A percentile compares a stretch with the other conserved stretches of the same genome.
phyloP scores from a whole-genome alignment of 441 rosid species.

The Geranium incanum region DNA sequence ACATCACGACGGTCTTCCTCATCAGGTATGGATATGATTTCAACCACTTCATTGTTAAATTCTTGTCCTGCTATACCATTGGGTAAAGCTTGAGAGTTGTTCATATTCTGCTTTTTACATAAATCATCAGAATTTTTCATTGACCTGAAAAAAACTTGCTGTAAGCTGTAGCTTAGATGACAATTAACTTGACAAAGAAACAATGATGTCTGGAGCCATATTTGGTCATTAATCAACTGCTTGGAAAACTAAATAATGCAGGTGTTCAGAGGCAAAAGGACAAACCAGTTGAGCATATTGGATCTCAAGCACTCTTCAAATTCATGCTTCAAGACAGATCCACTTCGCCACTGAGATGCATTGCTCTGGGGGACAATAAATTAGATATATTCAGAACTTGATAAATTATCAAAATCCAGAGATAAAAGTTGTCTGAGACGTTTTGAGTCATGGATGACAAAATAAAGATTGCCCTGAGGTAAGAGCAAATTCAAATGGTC shows the following conservation, averaged over 20 bases:
- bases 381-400: conserved; percentile 21
- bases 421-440: background rate
- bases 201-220: conserved; percentile 2
- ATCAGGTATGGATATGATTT: conserved; percentile 35
- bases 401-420: conserved; percentile 2
- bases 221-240: conserved; percentile 4
- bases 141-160: conserved; percentile 45
- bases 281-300: conserved; percentile 59
- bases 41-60: conserved; percentile 31
- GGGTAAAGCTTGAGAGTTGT: conserved; percentile 20
- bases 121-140: conserved; percentile 35
- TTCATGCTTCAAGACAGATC: conserved; percentile 66
- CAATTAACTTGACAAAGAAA: conserved; percentile 10
- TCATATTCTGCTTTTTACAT: conserved; percentile 24
- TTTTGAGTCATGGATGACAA: background rate
- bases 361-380: conserved; percentile 50
- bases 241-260: conserved; percentile 11
- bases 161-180: conserved; percentile 17
- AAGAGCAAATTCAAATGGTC: background rate
- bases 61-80: conserved; percentile 26
- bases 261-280: conserved; percentile 21
- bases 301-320: conserved; percentile 80
- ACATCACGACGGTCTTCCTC: conserved; percentile 27
- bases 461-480: background rate
- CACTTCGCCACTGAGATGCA: conserved; percentile 84